Evolutionary conservation across 176 grass and related monocot genomes (phyloP).

Genomic region (Sorghum bicolor): Sorghum_bicolor_NCBIv3 NC_012876.2:54716001-54716500

Average conservation of each 20-base stretch:
- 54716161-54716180: no score
- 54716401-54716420: slow-evolving; percentile 49
- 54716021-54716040: slow-evolving; percentile 86
- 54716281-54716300: no score
- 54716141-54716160: no score
- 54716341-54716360: slow-evolving; percentile 86
- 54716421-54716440: slow-evolving; percentile 41
- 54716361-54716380: slow-evolving; percentile 90
- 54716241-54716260: no score
- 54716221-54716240: no score
- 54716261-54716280: no score
- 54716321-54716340: slow-evolving; percentile 64
- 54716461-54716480: background rate
- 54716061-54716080: slow-evolving; percentile 61
- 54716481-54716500: slow-evolving; percentile 1
- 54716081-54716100: slow-evolving; percentile 94
- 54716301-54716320: background rate
- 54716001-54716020: slow-evolving; percentile 71
- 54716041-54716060: slow-evolving; percentile 87
- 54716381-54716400: slow-evolving; percentile 82
- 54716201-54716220: no score
- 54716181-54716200: no score
- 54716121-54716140: no score
- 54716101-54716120: slow-evolving; percentile 21
- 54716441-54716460: slow-evolving; percentile 26